Evolutionary conservation across 345 rosid genomes (phyloP), one percentile per base, ranked within the genome.

Genomic region (Heritiera littoralis): DNA sequence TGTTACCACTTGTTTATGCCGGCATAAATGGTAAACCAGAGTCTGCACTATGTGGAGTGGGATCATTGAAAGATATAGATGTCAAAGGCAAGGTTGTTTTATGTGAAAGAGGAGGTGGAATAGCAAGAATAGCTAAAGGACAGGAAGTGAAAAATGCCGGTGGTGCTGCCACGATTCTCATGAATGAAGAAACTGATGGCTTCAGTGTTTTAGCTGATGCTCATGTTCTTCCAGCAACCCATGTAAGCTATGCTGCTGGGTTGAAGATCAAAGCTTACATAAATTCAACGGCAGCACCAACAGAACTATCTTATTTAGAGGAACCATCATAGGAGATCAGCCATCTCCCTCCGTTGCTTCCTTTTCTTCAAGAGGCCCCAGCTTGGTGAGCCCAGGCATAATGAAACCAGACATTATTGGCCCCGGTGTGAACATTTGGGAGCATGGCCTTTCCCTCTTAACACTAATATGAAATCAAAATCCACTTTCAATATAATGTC

Each of bases 361-460:
- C 54, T 86, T 88, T 72, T 84, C 89, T 7, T 85, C 88, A 18
- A 80, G 91, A 72, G 88, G 86, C 12, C 91, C 87, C 12, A 78
- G 56, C 73, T 10, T 74, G 48, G 51, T 74, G 0, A 88, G 86
- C 65, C 88, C 89, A 0, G 86, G 86, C 0, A 82, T 88, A 15
- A 77, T 85, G 73, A 88, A 88, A 79, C 91, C 88, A 3, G 89
- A 87, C 79, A 81, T 88, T 9, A 76, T 83, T 40, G 86, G 86
- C 12, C 89, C 88, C 0, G 89, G 88, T 0, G 73, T 79, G 64
- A 88, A 67, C 43, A 80, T 86, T 61, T 88, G 56, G 85, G 86
- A 23, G 86, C 79, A 17, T 83, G 88, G 89, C 78, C 84, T 74
- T 74, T 66, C 66, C 58, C 85, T 72, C n/a, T 80, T 4, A 78